Base-by-base conservation (phyloP, 768 basidiomycete species). In the Tylopilus rubrobrunneus region DNA sequence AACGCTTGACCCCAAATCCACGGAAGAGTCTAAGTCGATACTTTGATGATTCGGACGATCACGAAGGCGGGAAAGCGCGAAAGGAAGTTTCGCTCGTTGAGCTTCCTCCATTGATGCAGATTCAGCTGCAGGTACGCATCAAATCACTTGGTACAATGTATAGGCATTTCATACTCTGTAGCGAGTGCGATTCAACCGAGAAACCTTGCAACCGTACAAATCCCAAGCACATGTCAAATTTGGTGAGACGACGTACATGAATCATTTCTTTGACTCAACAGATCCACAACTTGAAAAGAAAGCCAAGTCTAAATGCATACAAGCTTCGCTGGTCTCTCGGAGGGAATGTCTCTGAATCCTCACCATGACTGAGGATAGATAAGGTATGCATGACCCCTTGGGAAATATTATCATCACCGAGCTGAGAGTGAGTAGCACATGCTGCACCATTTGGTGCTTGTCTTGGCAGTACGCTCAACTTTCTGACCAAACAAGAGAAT, bases 141-240 rank as follows among this genome's bases (percentile, higher is more conserved):
- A 47, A 10, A 11, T 34, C 31, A 15, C 17, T 31, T 25, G 12
- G 34, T 10, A 19, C 11, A 21, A 42, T 47, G 10, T 19, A 27
- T 45, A 25, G 25, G 17, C 17, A 52, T 48, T 56, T 49, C 40
- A 60, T 48, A 57, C 45, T 45, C 48, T 23, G 19, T 60, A 95
- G 92, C 77, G 94, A 53, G 94, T 93, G 5, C 93, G 96, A 78
- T 98, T 93, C 74, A 92, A 98, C 66, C 83, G 92, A 9, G 87
- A 92, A 60, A 92, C 89, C 1, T 78, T 92, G 51, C 89, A 94
- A 59, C 86, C 93, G 15, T 93, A 90, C 76, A 99, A 99, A 70
- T 93, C 91, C 6, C 96, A 99, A 65, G 93, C 92, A 5, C 96
- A 93, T 69, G 87, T 99, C 59, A 89, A 86, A 62, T 97, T 96